Conservation (phyloP, 1,139 yeast genomes). For the Suhomyces chickasaworum region DNA sequence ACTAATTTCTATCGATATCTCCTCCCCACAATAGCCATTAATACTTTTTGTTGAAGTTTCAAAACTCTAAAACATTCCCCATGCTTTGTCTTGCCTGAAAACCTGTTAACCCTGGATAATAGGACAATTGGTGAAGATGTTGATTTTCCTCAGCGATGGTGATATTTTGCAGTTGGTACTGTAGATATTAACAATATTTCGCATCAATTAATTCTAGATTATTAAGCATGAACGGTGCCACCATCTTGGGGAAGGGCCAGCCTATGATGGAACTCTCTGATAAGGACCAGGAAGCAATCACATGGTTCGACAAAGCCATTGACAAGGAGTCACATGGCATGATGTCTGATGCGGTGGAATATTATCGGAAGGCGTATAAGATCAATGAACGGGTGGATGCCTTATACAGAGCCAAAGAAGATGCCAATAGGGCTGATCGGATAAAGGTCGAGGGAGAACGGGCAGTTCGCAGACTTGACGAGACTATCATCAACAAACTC, state of each 20-base stretch:
- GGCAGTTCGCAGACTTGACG: constrained; percentile 1
- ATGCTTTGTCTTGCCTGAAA: too few species aligned
- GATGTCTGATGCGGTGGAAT: constrained; percentile 76
- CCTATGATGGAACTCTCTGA: constrained; percentile 11
- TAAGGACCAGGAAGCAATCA: constrained; percentile 50
- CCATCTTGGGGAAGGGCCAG: constrained; percentile 9
- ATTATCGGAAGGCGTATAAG: constrained; percentile 72
- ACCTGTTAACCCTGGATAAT: too few species aligned
- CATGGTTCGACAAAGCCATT: constrained; percentile 68
- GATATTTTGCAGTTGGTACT: not conserved
- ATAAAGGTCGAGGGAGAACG: constrained; percentile 32
- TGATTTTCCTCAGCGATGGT: not conserved
- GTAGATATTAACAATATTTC: not conserved
- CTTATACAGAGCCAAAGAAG: constrained; percentile 57
- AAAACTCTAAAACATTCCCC: too few species aligned
- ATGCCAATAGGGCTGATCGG: constrained; percentile 30
- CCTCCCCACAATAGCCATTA: too few species aligned
- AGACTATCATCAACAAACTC: constrained; percentile 29
- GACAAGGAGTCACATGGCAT: constrained; percentile 72
- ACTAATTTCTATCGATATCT: too few species aligned
- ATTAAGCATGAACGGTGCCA: constrained; percentile 9
- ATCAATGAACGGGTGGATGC: constrained; percentile 69
- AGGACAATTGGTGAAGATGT: too few species aligned
- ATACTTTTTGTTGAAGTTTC: too few species aligned
- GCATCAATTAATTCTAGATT: constrained; percentile 1